Evolutionary conservation across 164 flowering plant genomes (phyloP), one percentile per base, ranked within the genome.

Genomic region (Kalanchoe fedtschenkoi): DNA sequence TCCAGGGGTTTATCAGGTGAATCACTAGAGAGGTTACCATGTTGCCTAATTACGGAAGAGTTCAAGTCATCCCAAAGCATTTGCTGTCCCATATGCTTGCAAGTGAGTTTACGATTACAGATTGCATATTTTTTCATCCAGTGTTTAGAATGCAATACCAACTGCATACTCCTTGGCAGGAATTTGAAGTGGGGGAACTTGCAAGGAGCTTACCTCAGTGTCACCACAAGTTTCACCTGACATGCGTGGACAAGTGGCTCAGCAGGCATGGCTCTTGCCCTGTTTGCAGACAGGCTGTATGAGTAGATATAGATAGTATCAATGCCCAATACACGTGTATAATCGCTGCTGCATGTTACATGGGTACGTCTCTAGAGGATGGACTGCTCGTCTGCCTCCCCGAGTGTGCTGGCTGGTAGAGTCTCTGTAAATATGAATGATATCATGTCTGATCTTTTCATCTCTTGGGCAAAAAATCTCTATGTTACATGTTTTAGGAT

Each of bases 1-100:
- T 65, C 77, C 9, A 72, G 68, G 63, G 88, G 88, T 30, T 61
- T 86, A 64, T 78, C 91, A 2, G 69, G 66, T 43, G 83, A 80
- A 37, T 67, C 79, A n/a, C 56, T 86, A 65, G 74, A 68, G 58
- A 79, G 71, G 66, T 66, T 86, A 46, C 83, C 88, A 30, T 73
- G 65, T 55, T 80, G 77, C 62, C 60, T 74, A 38, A 68, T 81
- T 53, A 64, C 68, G 58, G 76, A 71, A 58, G 77, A 78, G 30
- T 61, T 54, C 55, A 74, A 69, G 61, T 63, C 69, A 69, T 62
- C 63, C 5, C 71, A 67, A 41, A 69, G 60, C 37, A 59, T 71
- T 54, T 76, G 77, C 67, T 86, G 91, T 66, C 61, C 85, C 15
- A 86, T 86, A 54, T 83, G 91, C 66, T 76, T 86, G 79, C 86